Conservation (phyloP, 75 land plant species). For the Sequoia sempervirens region DNA sequence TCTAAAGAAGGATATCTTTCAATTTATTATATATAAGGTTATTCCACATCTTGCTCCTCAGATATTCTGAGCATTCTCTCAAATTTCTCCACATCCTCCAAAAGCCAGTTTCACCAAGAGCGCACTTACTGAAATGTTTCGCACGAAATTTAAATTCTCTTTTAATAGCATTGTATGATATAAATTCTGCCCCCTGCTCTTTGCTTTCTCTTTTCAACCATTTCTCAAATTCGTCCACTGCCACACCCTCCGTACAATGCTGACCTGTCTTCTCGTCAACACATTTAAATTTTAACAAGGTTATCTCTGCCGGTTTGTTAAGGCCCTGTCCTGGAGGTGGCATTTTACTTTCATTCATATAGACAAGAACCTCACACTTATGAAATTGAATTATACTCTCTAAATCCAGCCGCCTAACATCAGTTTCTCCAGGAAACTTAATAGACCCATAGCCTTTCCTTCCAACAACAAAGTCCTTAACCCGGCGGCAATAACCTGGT, state of each 20-base stretch:
- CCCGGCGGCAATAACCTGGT: conserved; percentile 80
- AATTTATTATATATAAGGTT: too few relatives aligned
- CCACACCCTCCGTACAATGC: conserved; percentile 59
- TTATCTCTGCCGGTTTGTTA: conserved; percentile 96
- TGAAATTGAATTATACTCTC: conserved; percentile 92
- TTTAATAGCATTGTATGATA: conserved; percentile 63
- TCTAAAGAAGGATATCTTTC: too few relatives aligned
- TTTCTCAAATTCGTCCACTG: conserved; percentile 79
- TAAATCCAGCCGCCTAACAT: conserved; percentile 86
- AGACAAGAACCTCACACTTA: conserved; percentile 88
- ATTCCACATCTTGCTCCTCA: not conserved
- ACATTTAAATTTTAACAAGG: conserved; percentile 77
- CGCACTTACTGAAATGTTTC: conserved; percentile 72
- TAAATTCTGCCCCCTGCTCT: conserved; percentile 92
- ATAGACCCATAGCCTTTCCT: conserved; percentile 78
- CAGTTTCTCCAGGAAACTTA: conserved; percentile 89
- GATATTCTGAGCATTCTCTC: not conserved
- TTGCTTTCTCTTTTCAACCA: conserved; percentile 76
- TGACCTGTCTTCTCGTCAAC: conserved; percentile 81
- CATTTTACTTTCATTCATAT: conserved; percentile 91
- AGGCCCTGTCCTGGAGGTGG: conserved; percentile 93
- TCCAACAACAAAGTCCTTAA: conserved; percentile 81
- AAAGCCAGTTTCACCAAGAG: conserved; percentile 16
- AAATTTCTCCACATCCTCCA: not conserved
- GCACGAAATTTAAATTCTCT: conserved; percentile 96